A percentile compares a stretch with the other conserved stretches of the same genome.
phyloP scores from a whole-genome alignment of 257 asterid species.

The Nicotiana noctiflora region DNA sequence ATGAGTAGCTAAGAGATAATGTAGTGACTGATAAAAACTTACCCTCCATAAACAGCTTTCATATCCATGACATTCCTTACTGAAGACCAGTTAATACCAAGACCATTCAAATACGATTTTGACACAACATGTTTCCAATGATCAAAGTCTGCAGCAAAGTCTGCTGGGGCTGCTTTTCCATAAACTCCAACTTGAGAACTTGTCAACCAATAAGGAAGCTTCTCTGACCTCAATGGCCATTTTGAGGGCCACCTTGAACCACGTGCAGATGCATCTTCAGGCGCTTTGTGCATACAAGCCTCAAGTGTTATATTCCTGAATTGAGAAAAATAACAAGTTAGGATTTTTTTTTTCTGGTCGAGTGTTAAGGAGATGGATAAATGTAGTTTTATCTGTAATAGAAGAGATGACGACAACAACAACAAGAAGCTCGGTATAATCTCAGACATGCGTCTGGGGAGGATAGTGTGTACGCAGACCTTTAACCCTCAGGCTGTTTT shows the following conservation, averaged over 20 bases:
- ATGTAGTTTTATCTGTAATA: background rate
- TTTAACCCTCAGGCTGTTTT: no score
- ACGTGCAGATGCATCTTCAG: conserved; percentile 6
- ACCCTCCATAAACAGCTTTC: conserved; percentile 23
- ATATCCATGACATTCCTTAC: conserved; percentile 23
- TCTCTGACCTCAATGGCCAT: conserved; percentile 18
- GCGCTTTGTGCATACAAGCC: conserved; percentile 18
- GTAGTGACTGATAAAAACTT: background rate
- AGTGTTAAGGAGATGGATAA: background rate
- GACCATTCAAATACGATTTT: conserved; percentile 13
- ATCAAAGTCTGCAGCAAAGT: conserved; percentile 15
- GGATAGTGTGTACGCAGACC: no score
- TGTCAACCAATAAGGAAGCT: conserved; percentile 13
- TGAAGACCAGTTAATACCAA: conserved; percentile 14
- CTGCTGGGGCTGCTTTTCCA: conserved; percentile 20
- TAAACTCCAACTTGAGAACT: conserved; percentile 21
- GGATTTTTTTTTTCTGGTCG: background rate
- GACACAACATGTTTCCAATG: conserved; percentile 18
- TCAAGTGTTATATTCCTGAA: conserved; percentile 14
- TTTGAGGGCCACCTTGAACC: conserved; percentile 17
- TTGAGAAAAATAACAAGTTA: background rate
- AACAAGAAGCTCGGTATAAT: no score
- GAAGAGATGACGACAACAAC: background rate
- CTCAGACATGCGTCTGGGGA: no score
- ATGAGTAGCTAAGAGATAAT: background rate